phyloP scores from a whole-genome alignment of 306 rosid species.

The Glycine tomentella region DNA sequence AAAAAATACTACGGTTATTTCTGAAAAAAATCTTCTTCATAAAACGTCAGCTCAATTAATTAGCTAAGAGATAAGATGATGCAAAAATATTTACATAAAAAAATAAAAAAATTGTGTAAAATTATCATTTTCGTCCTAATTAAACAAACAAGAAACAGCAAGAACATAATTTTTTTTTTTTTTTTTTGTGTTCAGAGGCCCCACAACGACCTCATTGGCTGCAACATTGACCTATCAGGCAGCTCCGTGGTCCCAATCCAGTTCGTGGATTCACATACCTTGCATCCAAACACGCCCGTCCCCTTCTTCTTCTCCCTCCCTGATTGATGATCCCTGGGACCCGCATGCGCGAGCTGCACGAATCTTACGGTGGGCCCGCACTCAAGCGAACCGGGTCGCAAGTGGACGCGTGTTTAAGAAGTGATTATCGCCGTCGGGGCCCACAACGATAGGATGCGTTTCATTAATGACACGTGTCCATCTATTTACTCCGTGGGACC shows the following conservation, averaged over 20 bases:
- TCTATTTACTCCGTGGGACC: conserved; percentile 4
- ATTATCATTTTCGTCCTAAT: background rate
- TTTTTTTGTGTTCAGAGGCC: background rate
- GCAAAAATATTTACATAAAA: background rate
- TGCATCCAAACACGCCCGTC: conserved; percentile 4
- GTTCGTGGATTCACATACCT: conserved; percentile 32
- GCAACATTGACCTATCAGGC: conserved; percentile 33
- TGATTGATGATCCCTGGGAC: background rate
- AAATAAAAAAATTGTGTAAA: background rate
- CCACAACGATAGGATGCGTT: background rate
- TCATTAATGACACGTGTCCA: background rate
- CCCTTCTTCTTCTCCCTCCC: background rate
- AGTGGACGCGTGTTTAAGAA: conserved; percentile 31
- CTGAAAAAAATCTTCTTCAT: background rate
- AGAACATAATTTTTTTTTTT: conserved; percentile 19
- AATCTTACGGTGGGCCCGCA: conserved; percentile 50
- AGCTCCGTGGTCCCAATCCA: conserved; percentile 17
- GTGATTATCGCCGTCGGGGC: conserved; percentile 12
- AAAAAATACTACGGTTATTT: too few species aligned
- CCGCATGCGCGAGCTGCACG: conserved; percentile 34
- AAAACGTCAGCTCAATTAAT: background rate
- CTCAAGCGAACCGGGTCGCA: conserved; percentile 7
- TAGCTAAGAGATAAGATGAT: background rate
- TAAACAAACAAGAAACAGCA: background rate
- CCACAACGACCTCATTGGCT: conserved; percentile 38